phyloP scores from a whole-genome alignment of 1,139 yeast genomes.

The Casaregolazyma lundiana region DNA sequence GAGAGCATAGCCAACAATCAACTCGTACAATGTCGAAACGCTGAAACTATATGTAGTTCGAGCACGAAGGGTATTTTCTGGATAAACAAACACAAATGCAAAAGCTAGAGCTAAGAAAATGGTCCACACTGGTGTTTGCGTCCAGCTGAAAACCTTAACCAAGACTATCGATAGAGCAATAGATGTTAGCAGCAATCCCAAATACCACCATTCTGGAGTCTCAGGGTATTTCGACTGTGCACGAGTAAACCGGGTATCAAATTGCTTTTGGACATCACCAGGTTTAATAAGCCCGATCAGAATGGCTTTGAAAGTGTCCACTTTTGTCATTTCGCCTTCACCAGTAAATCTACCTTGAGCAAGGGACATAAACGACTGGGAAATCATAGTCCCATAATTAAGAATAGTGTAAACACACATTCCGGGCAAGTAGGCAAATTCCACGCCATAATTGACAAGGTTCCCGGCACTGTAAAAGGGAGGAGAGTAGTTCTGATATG shows the following conservation, averaged over 20 bases:
- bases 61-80: conserved; percentile 47
- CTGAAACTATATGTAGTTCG: conserved; percentile 50
- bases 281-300: conserved; percentile 1
- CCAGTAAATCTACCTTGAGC: conserved; percentile 5
- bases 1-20: conserved; percentile 56
- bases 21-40: conserved; percentile 50
- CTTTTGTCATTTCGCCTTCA: conserved; percentile 42
- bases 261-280: conserved; percentile 44
- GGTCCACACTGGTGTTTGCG: conserved; percentile 50
- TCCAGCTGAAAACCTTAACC: conserved; percentile 41
- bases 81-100: conserved; percentile 48
- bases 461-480: conserved; percentile 59
- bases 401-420: conserved; percentile 22
- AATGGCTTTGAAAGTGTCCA: conserved; percentile 7
- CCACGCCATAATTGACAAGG: conserved; percentile 51
- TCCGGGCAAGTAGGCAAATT: conserved; percentile 52
- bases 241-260: conserved; percentile 37
- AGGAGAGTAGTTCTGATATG: conserved; percentile 38
- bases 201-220: conserved; percentile 63
- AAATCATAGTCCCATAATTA: conserved; percentile 22
- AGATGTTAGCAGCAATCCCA: conserved; percentile 43
- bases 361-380: conserved; percentile 5
- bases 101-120: conserved; percentile 54
- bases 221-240: conserved; percentile 53
- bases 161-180: conserved; percentile 46